Base-by-base conservation (phyloP, 2,329 filamentous ascomycete species). In the Ilyonectria robusta region DNA sequence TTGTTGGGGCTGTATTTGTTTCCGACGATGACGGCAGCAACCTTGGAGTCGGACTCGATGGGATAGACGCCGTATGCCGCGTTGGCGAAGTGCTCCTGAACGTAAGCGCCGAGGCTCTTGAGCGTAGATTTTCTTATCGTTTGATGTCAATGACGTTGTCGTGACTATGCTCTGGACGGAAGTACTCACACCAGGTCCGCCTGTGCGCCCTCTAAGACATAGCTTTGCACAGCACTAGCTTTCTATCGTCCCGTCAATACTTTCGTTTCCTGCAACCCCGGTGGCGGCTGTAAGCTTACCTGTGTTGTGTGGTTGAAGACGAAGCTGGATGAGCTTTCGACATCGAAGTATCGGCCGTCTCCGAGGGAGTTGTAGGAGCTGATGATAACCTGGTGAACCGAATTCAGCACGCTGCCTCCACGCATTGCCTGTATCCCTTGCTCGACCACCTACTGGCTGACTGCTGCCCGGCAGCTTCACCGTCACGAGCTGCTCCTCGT, bases 1-100 rank as follows among this genome's bases (percentile, higher is more conserved):
- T 99, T 99, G 80, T 95, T 94, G 8, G 97, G 96, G 76, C 93
- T 97, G 85, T 98, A 98, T 82, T 98, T 98, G 86, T 96, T 98
- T 63, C 95, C 93, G 55, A 97, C 95, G 57, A 97, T 90, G 61
- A 97, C 82, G 70, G 98, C 86, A 54, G 94, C 94, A 67, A 98
- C 82, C 75, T 91, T 90, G 31, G 89, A 88, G 79, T 95, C 93
- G 70, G 92, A 86, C 74, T 94, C 89, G 73, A 90, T 91, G 11
- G 95, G 94, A 80, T 93, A 98, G 55, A 94, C 93, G 72, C 95
- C 94, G 73, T 92, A 92, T 13, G 93, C 90, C 59, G 92, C 92
- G 75, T 89, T 92, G 10, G 94, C 91, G 80, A 95, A 99, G 84
- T 99, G 96, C 81, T 99, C 96, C 72, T 89, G 86, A 62, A 94